Percentiles rank a stretch among this genome's conserved stretches.
These are phyloP conservation scores for Paramyrothecium sp. DNA, from an alignment of 2,329 filamentous ascomycete genomes.

Conservation along the genomic window DNA sequence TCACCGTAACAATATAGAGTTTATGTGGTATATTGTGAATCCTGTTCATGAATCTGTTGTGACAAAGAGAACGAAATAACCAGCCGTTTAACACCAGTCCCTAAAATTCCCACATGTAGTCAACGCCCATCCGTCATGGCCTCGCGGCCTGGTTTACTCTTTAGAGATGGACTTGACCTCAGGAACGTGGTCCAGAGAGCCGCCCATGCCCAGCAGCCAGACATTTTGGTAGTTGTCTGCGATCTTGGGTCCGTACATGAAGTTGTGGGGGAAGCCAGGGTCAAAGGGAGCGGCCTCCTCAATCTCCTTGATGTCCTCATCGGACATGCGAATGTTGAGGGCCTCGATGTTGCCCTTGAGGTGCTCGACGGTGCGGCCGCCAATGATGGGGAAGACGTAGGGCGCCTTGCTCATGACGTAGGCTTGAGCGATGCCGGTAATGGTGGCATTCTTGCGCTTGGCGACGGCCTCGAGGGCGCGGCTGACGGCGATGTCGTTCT, in stretches of 20 bases:
- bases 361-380: slow-evolving; percentile 56
- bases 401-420: slow-evolving; percentile 65
- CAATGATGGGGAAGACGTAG: slow-evolving; percentile 40
- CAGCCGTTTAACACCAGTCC: too few relatives aligned
- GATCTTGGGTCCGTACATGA: slow-evolving; percentile 39
- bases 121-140: too few relatives aligned
- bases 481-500: slow-evolving; percentile 46
- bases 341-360: slow-evolving; percentile 63
- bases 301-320: slow-evolving; percentile 58
- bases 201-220: not conserved
- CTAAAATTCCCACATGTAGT: too few relatives aligned
- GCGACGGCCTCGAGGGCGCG: slow-evolving; percentile 40
- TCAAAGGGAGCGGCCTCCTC: slow-evolving; percentile 49
- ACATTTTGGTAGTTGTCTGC: slow-evolving; percentile 10
- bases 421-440: slow-evolving; percentile 51
- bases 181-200: not conserved
- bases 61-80: too few relatives aligned
- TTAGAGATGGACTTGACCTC: not conserved
- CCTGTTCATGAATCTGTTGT: too few relatives aligned
- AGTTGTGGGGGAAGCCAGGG: slow-evolving; percentile 56
- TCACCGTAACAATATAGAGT: too few relatives aligned
- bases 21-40: too few relatives aligned
- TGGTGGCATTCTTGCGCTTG: slow-evolving; percentile 23
- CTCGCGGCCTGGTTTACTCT: not conserved
- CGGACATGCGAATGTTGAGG: slow-evolving; percentile 50